These are phyloP conservation scores for Akanthomyces uredinophilus DNA, from an alignment of 2,329 filamentous ascomycete species.

Conservation along the genomic window DNA sequence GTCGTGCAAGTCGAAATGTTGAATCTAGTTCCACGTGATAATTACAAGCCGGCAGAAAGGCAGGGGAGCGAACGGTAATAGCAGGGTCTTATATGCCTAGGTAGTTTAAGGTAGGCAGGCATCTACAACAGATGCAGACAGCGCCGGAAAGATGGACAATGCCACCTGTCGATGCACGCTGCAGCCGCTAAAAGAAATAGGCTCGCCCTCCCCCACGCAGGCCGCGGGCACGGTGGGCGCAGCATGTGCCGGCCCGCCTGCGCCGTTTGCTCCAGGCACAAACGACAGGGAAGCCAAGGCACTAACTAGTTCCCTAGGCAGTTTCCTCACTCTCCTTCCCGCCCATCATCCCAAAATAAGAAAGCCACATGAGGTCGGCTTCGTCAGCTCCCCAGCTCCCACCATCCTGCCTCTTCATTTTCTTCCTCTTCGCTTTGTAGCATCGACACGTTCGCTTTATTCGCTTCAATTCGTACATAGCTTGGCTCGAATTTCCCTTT, in stretches of 20 bases:
- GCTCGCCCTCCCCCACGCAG: background rate
- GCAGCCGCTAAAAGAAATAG: slow-evolving; percentile 1
- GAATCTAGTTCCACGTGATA: too few species aligned
- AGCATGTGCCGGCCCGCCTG: background rate
- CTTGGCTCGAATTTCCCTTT: background rate
- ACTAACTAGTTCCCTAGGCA: too few species aligned
- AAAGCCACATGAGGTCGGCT: background rate
- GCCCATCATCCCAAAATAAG: too few species aligned
- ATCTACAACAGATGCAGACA: too few species aligned
- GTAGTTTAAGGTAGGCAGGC: too few species aligned
- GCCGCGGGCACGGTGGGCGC: too few species aligned
- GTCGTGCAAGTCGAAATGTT: too few species aligned
- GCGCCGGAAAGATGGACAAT: background rate
- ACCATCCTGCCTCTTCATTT: background rate
- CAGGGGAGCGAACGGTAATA: background rate
- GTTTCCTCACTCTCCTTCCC: too few species aligned
- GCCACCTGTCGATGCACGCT: background rate
- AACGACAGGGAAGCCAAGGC: too few species aligned
- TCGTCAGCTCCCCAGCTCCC: background rate
- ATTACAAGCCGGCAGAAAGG: too few species aligned
- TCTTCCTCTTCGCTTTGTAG: background rate
- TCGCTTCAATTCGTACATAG: background rate
- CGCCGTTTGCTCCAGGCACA: background rate
- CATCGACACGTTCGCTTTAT: background rate
- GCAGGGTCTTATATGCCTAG: background rate